Conservation (phyloP, 345 rosid species). For the Bruguiera parviflora region DNA sequence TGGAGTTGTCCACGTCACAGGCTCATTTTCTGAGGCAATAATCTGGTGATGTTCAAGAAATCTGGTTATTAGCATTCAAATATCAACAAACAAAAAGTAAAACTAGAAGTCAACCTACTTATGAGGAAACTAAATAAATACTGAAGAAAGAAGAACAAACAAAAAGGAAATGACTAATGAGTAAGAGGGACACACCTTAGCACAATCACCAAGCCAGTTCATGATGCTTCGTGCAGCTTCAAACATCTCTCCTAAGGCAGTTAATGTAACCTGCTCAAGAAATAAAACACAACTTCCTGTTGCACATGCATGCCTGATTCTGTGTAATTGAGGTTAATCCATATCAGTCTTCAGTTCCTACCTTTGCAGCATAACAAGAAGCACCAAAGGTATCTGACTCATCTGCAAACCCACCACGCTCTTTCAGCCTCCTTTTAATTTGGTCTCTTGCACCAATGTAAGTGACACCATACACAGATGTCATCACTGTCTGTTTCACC, state of each 20-base stretch:
- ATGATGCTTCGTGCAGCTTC: constrained; percentile 91
- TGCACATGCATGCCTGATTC: constrained; percentile 3
- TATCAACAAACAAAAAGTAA: neutral
- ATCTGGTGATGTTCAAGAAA: constrained; percentile 40
- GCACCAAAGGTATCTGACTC: constrained; percentile 56
- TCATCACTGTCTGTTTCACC: constrained; percentile 99
- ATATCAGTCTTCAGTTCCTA: constrained; percentile 24
- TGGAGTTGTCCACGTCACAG: constrained; percentile 94
- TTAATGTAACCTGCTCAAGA: constrained; percentile 63
- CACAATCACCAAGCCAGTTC: constrained; percentile 98
- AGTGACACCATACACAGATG: constrained; percentile 97
- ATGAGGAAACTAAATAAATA: neutral
- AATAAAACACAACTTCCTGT: constrained; percentile 13
- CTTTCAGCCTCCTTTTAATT: constrained; percentile 87
- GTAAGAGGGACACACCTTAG: constrained; percentile 52
- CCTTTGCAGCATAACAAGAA: constrained; percentile 98
- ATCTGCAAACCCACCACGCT: constrained; percentile 60
- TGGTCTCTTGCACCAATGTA: constrained; percentile 95
- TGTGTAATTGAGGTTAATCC: neutral
- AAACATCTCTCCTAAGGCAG: constrained; percentile 94
- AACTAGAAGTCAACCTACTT: neutral
- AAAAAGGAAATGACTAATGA: constrained; percentile 7
- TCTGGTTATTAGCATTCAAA: constrained; percentile 15
- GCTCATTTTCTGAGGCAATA: constrained; percentile 83
- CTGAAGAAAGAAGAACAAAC: neutral